Base-by-base conservation (phyloP, 345 rosid species). In the Moricandia arvensis region DNA sequence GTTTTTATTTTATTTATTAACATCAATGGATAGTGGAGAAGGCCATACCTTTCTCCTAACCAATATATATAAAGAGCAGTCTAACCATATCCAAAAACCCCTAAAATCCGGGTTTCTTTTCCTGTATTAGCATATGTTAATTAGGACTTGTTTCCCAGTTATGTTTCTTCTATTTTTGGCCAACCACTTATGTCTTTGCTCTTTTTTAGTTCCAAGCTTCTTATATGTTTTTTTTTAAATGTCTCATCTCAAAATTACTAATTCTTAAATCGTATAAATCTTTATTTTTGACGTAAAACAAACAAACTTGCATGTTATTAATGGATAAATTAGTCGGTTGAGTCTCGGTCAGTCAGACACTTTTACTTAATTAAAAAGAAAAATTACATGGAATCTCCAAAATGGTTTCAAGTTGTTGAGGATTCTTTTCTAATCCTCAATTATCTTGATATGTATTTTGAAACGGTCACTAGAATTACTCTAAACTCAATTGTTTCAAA, bases 81-180 rank as follows among this genome's bases (percentile, higher is more conserved):
- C 63, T 35, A 61, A 61, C 63, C 63, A 75, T 75, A 75, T 68
- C 79, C 9, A 24, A 75, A 57, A 11, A 3, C 30, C 49, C 74
- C 55, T 72, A 11, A 75, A 75, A 61, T 75, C 74, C 74, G 74
- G 79, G 63, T 37, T 75, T 53, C 30, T 57, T 60, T 66, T 68
- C 4, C 2, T 26, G n/a, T n/a, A 10, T 26, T 11, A 58, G n/a
- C 59, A 30, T 35, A 53, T 54, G 58, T 12, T 29, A 74, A 43
- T 66, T n/a, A 58, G 51, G 78, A 57, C 66, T 59, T 67, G 61
- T 24, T 74, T 75, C 79, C 73, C 79, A 68, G 68, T 47, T 67
- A 60, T 68, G 68, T 68, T 15, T 61, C 26, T 26, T 49, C 3
- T 17, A 38, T 74, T 67, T 49, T 33, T 17, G 64, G 58, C 66